A percentile compares a stretch with the other conserved stretches of the same genome.
Conservation (phyloP, 805 yeast genomes). For the Starmerella khaoyaiensis region DNA sequence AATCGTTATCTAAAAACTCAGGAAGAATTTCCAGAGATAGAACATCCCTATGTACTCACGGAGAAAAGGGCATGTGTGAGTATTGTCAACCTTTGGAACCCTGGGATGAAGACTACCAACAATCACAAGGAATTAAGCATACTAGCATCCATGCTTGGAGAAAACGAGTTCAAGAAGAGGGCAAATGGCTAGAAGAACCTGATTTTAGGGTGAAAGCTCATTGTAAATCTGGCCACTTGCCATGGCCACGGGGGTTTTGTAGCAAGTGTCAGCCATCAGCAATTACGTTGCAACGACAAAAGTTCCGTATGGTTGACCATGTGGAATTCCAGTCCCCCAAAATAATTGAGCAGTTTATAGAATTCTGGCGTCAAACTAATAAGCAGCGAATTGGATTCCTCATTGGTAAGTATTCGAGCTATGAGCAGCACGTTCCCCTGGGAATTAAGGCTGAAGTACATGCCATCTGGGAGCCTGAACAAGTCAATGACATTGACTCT, state of each 20-base stretch:
- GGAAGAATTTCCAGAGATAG: constrained; percentile 61
- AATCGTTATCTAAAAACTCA: constrained; percentile 43
- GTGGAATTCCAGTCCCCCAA: constrained; percentile 72
- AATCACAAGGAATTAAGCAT: constrained; percentile 71
- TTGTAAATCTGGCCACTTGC: constrained; percentile 73
- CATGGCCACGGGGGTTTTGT: constrained; percentile 92
- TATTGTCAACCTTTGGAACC: constrained; percentile 94
- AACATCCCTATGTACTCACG: constrained; percentile 65
- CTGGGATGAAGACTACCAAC: constrained; percentile 70
- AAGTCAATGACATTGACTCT: constrained; percentile 76
- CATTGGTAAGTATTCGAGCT: constrained; percentile 67
- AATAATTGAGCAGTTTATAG: constrained; percentile 70
- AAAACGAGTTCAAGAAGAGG: constrained; percentile 55
- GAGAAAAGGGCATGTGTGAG: constrained; percentile 94
- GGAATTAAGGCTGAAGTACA: constrained; percentile 92
- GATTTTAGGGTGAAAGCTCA: constrained; percentile 44
- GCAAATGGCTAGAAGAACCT: constrained; percentile 49
- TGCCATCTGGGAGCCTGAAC: constrained; percentile 89
- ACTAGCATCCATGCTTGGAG: constrained; percentile 74
- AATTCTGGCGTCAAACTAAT: constrained; percentile 83
- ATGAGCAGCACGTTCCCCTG: constrained; percentile 64
- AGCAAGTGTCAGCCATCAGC: constrained; percentile 96
- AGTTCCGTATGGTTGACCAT: constrained; percentile 93
- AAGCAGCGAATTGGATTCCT: constrained; percentile 74
- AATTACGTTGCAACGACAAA: constrained; percentile 78